Percentiles rank a stretch among this genome's conserved stretches.
Conservation (phyloP, 495 filamentous ascomycete species). For the Emericellopsis terricola region DNA sequence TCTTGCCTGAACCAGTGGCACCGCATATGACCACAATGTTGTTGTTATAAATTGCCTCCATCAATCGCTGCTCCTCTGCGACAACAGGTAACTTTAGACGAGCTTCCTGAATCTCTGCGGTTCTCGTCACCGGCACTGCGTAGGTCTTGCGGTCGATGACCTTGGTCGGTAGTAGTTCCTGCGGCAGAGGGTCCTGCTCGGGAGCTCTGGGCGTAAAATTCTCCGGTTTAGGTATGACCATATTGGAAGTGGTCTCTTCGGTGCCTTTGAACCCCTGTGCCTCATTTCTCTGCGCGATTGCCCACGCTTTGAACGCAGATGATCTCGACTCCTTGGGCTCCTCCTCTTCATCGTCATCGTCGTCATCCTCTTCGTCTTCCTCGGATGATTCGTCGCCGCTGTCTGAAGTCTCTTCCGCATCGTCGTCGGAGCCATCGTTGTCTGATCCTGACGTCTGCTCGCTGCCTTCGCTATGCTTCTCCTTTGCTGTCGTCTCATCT, state of each 20-base stretch:
- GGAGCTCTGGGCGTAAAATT: constrained; percentile 40
- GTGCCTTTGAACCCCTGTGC: constrained; percentile 33
- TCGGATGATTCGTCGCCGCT: constrained; percentile 16
- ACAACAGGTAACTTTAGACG: constrained; percentile 78
- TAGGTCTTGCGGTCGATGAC: constrained; percentile 54
- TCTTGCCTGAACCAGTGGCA: constrained; percentile 91
- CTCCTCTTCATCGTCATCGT: constrained; percentile 8
- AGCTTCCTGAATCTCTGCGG: constrained; percentile 53
- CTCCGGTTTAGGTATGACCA: constrained; percentile 24
- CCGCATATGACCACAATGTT: constrained; percentile 83
- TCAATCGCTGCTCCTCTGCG: constrained; percentile 90
- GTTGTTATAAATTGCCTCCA: constrained; percentile 92
- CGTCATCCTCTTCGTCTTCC: constrained; percentile 10
- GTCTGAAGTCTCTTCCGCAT: constrained; percentile 8
- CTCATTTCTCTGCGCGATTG: constrained; percentile 66
- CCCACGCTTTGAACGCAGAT: constrained; percentile 89
- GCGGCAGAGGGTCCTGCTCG: constrained; percentile 59
- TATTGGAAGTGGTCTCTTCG: constrained; percentile 8
- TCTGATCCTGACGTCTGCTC: constrained; percentile 6
- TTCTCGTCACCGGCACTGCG: constrained; percentile 52
- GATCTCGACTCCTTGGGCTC: constrained; percentile 22
- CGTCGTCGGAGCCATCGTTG: constrained; percentile 6
- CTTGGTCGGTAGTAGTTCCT: constrained; percentile 48
- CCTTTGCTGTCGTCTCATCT: constrained; percentile 6
- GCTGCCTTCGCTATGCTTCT: constrained; percentile 9